phyloP scores from a whole-genome alignment of 495 filamentous ascomycete genomes.

The Halenospora varia region DNA sequence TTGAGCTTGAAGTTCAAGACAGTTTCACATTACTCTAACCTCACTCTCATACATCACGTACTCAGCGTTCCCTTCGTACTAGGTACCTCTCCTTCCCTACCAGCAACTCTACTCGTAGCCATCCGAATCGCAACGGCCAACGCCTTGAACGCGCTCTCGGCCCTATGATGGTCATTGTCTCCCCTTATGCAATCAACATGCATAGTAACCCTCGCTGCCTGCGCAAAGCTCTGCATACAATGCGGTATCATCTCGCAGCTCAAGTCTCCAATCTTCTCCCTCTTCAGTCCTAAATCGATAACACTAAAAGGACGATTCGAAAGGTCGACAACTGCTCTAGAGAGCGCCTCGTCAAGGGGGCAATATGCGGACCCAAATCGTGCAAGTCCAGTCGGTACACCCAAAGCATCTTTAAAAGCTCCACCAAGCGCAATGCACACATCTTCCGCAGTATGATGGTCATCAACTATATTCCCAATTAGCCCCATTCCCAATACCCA shows the following conservation, averaged over 20 bases:
- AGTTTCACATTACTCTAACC: too few species aligned
- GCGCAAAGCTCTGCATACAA: slow-evolving; percentile 88
- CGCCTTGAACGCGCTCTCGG: slow-evolving; percentile 97
- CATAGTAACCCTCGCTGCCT: slow-evolving; percentile 83
- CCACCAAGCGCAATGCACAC: slow-evolving; percentile 84
- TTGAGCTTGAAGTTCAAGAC: too few species aligned
- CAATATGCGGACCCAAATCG: slow-evolving; percentile 89
- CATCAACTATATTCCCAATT: slow-evolving; percentile 65
- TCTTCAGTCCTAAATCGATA: slow-evolving; percentile 71
- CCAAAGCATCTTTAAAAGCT: slow-evolving; percentile 76
- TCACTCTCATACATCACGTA: too few species aligned
- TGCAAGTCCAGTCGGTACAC: slow-evolving; percentile 70
- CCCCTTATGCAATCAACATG: slow-evolving; percentile 88
- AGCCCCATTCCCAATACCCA: not conserved
- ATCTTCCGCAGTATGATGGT: slow-evolving; percentile 98
- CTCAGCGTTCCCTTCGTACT: slow-evolving; percentile 87
- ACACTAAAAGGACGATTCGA: slow-evolving; percentile 85
- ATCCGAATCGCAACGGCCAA: slow-evolving; percentile 76
- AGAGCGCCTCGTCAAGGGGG: slow-evolving; percentile 92
- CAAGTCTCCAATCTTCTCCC: slow-evolving; percentile 90
- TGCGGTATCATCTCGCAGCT: slow-evolving; percentile 97
- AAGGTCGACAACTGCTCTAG: slow-evolving; percentile 89
- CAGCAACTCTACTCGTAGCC: slow-evolving; percentile 69
- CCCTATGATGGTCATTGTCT: slow-evolving; percentile 92
- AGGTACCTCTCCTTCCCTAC: slow-evolving; percentile 83